Percentiles rank a stretch among this genome's conserved stretches.
Conservation (phyloP, 1,284 basidiomycete species). For the Naganishia cerealis region DNA sequence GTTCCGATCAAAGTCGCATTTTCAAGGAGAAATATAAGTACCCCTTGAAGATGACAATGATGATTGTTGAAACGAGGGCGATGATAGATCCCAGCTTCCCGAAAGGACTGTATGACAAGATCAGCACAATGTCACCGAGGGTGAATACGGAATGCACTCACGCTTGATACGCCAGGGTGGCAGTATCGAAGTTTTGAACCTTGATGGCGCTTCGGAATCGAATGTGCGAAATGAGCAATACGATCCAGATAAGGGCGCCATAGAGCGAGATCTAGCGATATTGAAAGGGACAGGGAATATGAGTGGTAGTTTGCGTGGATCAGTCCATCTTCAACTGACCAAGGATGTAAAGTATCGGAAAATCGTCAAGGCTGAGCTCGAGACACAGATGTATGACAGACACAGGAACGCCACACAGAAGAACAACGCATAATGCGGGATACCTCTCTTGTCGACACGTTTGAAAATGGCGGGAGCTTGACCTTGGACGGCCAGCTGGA, state of each 20-base stretch:
- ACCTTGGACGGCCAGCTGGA: conserved; percentile 59
- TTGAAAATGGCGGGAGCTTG: conserved; percentile 60
- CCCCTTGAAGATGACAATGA: conserved; percentile 68
- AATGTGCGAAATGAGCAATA: conserved; percentile 67
- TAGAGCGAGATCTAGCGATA: conserved; percentile 30
- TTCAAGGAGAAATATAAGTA: conserved; percentile 56
- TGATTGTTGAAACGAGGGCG: conserved; percentile 61
- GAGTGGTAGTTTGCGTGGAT: neutral
- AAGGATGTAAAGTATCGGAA: conserved; percentile 68
- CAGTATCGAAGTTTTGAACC: conserved; percentile 65
- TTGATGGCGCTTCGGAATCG: conserved; percentile 70
- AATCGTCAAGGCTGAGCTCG: conserved; percentile 47
- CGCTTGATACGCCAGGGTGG: conserved; percentile 68
- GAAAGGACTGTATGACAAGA: conserved; percentile 56
- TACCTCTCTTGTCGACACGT: conserved; percentile 51
- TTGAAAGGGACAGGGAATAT: neutral
- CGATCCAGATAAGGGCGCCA: conserved; percentile 53
- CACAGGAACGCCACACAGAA: conserved; percentile 49
- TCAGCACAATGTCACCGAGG: neutral
- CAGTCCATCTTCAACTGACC: conserved; percentile 41
- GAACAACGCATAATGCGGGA: conserved; percentile 55
- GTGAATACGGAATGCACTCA: conserved; percentile 12
- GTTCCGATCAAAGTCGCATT: conserved; percentile 60
- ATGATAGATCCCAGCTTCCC: conserved; percentile 54
- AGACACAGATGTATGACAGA: conserved; percentile 25